Percentiles rank a stretch among this genome's conserved stretches.
phyloP scores from a whole-genome alignment of 148 eudicot genomes.

The Gaultheria prostrata region DNA sequence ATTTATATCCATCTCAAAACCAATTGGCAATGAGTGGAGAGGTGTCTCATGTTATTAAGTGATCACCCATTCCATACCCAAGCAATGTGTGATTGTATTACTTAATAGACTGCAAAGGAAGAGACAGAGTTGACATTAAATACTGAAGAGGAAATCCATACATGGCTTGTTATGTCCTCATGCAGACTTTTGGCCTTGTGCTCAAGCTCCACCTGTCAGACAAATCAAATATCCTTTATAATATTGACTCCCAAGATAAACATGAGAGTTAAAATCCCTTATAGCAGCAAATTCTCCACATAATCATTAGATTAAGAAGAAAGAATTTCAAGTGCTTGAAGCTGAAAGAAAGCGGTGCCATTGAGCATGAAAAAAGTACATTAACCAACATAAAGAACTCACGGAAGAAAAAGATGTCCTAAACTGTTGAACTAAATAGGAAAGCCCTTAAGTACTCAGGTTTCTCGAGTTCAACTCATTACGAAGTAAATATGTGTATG shows the following conservation, averaged over 20 bases:
- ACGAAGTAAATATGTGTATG: background rate
- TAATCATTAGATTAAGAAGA: background rate
- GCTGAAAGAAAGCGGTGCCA: background rate
- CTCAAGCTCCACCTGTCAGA: constrained; percentile 60
- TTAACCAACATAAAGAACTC: background rate
- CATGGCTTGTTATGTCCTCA: constrained; percentile 63
- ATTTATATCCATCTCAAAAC: background rate
- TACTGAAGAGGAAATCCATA: constrained; percentile 26
- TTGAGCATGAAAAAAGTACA: background rate
- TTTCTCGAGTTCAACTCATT: background rate
- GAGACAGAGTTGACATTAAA: background rate
- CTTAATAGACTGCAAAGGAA: background rate
- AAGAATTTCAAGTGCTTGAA: no score
- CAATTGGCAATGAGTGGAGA: background rate
- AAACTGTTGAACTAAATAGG: no score
- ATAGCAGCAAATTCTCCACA: background rate
- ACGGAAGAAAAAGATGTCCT: background rate
- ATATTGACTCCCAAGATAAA: background rate
- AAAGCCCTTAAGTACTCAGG: no score
- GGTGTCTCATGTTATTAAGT: background rate
- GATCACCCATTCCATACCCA: background rate
- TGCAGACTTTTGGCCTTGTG: constrained; percentile 60
- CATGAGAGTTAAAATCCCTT: background rate
- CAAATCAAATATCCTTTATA: constrained; percentile 11
- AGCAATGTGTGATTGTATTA: no score